A percentile compares a stretch with the other conserved stretches of the same genome.
Evolutionary conservation across 305 asterid species (phyloP).

Genomic region (Ajuga reptans): DNA sequence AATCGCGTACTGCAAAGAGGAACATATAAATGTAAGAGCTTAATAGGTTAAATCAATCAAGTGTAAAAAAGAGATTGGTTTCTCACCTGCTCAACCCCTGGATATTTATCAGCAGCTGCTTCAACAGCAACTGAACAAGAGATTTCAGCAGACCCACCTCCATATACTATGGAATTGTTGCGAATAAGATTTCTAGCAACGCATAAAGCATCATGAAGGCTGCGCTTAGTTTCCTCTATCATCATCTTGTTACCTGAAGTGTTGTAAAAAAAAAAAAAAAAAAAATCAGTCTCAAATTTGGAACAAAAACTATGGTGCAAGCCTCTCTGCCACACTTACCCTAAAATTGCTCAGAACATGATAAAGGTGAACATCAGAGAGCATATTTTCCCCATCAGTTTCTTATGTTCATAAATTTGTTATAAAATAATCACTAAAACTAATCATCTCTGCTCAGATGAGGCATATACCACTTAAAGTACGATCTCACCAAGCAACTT

Average conservation of each 20-base stretch:
- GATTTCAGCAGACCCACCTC: slow-evolving; percentile 96
- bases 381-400: too few relatives aligned
- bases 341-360: too few relatives aligned
- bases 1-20: slow-evolving; percentile 63
- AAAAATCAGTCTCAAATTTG: slow-evolving; percentile 6
- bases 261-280: slow-evolving; percentile 18
- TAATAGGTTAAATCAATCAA: neutral
- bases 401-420: too few relatives aligned
- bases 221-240: slow-evolving; percentile 92
- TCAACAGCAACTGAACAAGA: slow-evolving; percentile 89
- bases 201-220: slow-evolving; percentile 82
- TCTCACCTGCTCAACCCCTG: slow-evolving; percentile 81
- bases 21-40: neutral
- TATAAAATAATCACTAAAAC: too few relatives aligned
- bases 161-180: slow-evolving; percentile 86
- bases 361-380: too few relatives aligned
- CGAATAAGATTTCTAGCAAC: slow-evolving; percentile 90
- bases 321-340: too few relatives aligned
- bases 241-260: slow-evolving; percentile 90
- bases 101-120: slow-evolving; percentile 82
- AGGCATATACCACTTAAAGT: too few relatives aligned
- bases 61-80: too few relatives aligned
- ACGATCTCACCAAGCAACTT: too few relatives aligned
- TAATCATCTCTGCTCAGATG: too few relatives aligned
- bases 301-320: too few relatives aligned